Evolutionary conservation across 2,329 filamentous ascomycete genomes (phyloP), one percentile per base, ranked within the genome.

Genomic region (Clonostachys sp.): DNA sequence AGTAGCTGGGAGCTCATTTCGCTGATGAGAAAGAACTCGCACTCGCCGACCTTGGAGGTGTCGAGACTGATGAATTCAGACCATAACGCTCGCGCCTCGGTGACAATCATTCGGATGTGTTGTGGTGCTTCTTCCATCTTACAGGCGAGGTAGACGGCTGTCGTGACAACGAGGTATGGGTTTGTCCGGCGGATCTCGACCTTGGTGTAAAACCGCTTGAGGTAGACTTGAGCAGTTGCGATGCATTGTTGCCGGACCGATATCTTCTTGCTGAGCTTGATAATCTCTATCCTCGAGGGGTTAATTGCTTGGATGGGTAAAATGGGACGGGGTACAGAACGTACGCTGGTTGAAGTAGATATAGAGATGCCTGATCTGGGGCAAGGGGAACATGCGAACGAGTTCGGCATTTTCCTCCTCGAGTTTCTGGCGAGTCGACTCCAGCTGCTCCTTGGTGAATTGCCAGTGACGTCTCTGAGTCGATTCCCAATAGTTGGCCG

Each of bases 41-140:
- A 95, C 72, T 96, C 91, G 57, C 91, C 91, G 38, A 96, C 79
- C 59, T 90, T 89, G 47, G 87, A 84, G 9, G 88, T 87, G 64
- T 96, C 91, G 49, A 84, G 80, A 39, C 80, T 75, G 55, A 89
- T 81, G 50, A 87, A 80, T 53, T 91, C 88, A 58, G 89, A 85
- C 89, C 90, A 96, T 50, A 95, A 77, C 49, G 86, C 81, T 34
- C 90, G 84, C 5, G 91, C 90, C 65, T 99, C 94, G 42, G 83
- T 86, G 12, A 94, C 85, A 49, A 99, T 86, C 53, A 95, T 80
- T 33, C 94, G 83, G 59, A 99, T 97, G 65, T 99, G 94, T 65
- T 97, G 92, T 4, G 94, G 94, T 45, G 86, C 91, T 66, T 99
- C 94, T 66, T 99, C 94, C 83, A 95, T 96, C 70, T 99, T 99